A percentile compares a stretch with the other conserved stretches of the same genome.
Evolutionary conservation across 2,329 filamentous ascomycete genomes (phyloP).

Genomic region (Botrytis deweyae): DNA sequence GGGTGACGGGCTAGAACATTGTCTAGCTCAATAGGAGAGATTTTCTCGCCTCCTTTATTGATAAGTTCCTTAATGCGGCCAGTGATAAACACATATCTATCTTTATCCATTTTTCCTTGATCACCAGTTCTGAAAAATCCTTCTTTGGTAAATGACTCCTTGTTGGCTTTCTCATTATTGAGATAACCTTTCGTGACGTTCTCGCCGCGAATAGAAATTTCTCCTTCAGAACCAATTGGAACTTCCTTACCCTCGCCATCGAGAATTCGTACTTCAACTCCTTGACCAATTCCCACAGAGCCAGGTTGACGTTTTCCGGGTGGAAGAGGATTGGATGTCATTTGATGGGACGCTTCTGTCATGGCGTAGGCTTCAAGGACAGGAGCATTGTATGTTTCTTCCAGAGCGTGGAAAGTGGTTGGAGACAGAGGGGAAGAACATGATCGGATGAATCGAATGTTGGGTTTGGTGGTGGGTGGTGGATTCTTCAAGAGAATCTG

Average conservation of each 20-base stretch:
- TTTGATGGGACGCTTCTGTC: slow-evolving; percentile 86
- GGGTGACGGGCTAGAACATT: slow-evolving; percentile 76
- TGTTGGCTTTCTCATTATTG: slow-evolving; percentile 77
- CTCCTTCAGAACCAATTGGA: slow-evolving; percentile 67
- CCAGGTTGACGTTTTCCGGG: slow-evolving; percentile 74
- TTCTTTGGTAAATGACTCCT: slow-evolving; percentile 67
- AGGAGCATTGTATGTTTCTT: slow-evolving; percentile 71
- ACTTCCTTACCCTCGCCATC: slow-evolving; percentile 68
- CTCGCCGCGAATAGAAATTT: slow-evolving; percentile 79
- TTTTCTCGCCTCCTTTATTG: slow-evolving; percentile 88
- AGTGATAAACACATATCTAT: slow-evolving; percentile 82
- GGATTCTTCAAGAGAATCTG: slow-evolving; percentile 80
- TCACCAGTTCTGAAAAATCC: slow-evolving; percentile 88
- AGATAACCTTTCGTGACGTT: slow-evolving; percentile 85
- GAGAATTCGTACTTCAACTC: slow-evolving; percentile 78
- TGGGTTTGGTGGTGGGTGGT: slow-evolving; percentile 63
- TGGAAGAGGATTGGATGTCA: slow-evolving; percentile 75
- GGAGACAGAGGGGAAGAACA: slow-evolving; percentile 83
- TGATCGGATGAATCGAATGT: slow-evolving; percentile 83
- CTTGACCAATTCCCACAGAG: slow-evolving; percentile 79
- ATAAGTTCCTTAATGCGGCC: slow-evolving; percentile 93
- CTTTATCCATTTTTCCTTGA: slow-evolving; percentile 75
- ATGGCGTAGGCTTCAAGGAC: slow-evolving; percentile 90
- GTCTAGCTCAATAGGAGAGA: slow-evolving; percentile 83
- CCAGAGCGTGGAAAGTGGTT: slow-evolving; percentile 76